Percentiles rank a stretch among this genome's conserved stretches.
Conservation (phyloP, 2,329 filamentous ascomycete genomes). For the Botrytis pseudocinerea region DNA sequence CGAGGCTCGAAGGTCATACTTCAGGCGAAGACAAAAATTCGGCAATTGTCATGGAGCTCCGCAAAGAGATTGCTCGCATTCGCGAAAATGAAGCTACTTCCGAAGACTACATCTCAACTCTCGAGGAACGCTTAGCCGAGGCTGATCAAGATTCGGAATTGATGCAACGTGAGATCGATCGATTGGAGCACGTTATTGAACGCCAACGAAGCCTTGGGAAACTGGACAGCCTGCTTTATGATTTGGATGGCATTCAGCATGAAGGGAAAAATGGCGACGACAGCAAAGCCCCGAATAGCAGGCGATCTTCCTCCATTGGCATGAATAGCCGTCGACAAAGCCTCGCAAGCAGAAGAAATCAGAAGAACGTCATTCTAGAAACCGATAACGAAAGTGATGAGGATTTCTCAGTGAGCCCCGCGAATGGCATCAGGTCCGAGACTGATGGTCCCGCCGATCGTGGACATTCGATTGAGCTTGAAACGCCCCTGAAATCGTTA, state of each 20-base stretch:
- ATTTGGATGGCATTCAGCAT: constrained; percentile 77
- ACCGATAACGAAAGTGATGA: constrained; percentile 41
- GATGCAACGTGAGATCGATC: constrained; percentile 95
- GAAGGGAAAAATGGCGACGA: constrained; percentile 50
- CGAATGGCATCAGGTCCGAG: constrained; percentile 32
- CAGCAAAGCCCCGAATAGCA: constrained; percentile 47
- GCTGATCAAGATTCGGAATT: constrained; percentile 93
- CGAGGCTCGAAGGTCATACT: constrained; percentile 85
- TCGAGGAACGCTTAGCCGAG: constrained; percentile 93
- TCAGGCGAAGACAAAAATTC: constrained; percentile 92
- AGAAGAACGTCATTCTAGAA: constrained; percentile 57
- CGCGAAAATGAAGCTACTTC: constrained; percentile 87
- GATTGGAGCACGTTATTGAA: constrained; percentile 91
- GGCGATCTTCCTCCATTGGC: constrained; percentile 43
- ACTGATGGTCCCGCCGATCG: constrained; percentile 40
- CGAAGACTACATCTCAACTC: constrained; percentile 95
- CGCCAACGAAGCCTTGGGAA: constrained; percentile 93
- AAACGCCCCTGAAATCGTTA: constrained; percentile 39
- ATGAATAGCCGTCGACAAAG: constrained; percentile 55
- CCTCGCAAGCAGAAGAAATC: constrained; percentile 53
- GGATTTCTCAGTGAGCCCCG: constrained; percentile 24
- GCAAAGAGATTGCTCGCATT: constrained; percentile 85
- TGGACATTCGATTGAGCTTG: constrained; percentile 43
- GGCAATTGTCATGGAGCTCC: constrained; percentile 79
- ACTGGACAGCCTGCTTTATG: constrained; percentile 86